Evolutionary conservation across 305 asterid genomes (phyloP).

Genomic region (Solanum hybrid): DNA sequence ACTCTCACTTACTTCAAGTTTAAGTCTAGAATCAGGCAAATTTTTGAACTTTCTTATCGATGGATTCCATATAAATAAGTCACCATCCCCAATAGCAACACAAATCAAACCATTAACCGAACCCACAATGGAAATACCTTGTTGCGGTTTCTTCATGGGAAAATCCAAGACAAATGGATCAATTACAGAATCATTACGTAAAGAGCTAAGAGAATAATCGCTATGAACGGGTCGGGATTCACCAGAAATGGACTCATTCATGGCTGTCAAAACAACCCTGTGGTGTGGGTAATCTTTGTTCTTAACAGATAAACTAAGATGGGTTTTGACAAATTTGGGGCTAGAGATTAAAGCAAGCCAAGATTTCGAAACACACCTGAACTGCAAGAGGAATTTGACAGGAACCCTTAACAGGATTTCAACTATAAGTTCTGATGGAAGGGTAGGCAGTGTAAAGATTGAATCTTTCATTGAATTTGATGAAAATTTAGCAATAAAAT

Average conservation of each 20-base stretch:
- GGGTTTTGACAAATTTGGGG: neutral
- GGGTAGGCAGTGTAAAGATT: neutral
- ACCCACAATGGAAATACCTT: slow-evolving; percentile 25
- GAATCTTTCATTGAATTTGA: neutral
- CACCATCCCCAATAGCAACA: slow-evolving; percentile 21
- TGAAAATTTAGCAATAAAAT: neutral
- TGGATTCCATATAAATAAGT: slow-evolving; percentile 47
- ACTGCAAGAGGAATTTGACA: neutral
- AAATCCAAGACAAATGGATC: slow-evolving; percentile 22
- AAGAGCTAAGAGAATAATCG: slow-evolving; percentile 23
- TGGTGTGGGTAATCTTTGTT: neutral
- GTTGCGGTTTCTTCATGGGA: slow-evolving; percentile 20
- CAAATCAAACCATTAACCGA: slow-evolving; percentile 48
- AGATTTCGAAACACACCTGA: neutral
- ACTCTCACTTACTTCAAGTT: neutral
- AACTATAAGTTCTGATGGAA: neutral
- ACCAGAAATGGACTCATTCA: neutral
- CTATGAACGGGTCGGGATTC: neutral
- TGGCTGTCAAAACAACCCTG: neutral
- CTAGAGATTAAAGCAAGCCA: slow-evolving; percentile 2
- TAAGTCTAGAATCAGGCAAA: slow-evolving; percentile 23
- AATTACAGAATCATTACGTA: neutral
- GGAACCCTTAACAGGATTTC: slow-evolving; percentile 1
- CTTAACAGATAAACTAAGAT: neutral
- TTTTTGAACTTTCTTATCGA: slow-evolving; percentile 19